These are phyloP conservation scores for Dunaliella sp. DNA, from an alignment of 139 green algal genomes.

Conservation along the genomic window DNA sequence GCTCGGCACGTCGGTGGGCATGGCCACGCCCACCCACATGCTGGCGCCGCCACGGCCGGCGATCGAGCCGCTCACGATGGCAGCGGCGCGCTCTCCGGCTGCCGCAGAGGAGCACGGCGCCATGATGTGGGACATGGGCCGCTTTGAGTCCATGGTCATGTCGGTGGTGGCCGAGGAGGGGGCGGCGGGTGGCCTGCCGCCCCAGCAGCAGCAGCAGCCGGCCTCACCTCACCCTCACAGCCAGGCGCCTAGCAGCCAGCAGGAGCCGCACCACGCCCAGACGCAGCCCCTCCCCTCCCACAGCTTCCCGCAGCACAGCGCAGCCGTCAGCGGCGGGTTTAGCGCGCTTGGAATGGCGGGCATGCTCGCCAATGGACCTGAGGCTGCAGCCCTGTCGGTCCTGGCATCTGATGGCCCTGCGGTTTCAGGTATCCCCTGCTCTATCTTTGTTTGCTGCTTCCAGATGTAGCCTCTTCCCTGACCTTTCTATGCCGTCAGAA, in stretches of 20 bases:
- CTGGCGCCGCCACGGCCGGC: too few species aligned
- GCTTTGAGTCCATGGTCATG: conserved; percentile 20
- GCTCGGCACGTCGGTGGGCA: too few species aligned
- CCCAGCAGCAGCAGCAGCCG: neutral
- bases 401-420: neutral
- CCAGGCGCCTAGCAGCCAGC: neutral
- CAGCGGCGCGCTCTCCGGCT: neutral
- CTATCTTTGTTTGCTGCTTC: neutral
- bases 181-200: neutral
- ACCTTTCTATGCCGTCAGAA: too few species aligned
- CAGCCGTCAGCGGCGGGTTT: neutral
- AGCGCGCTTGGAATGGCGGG: neutral
- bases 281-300: neutral
- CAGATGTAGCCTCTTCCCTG: too few species aligned
- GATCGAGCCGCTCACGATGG: too few species aligned
- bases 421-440: neutral
- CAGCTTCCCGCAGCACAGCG: neutral
- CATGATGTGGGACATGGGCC: conserved; percentile 9
- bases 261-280: neutral
- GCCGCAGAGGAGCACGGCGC: neutral
- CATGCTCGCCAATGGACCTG: neutral
- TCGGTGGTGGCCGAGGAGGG: conserved; percentile 13
- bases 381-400: neutral
- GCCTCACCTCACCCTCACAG: neutral
- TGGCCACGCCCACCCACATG: too few species aligned